Evolutionary conservation across 192 early-diverging fungal genomes (phyloP).

Genomic region (Cladochytrium replicatum): DNA sequence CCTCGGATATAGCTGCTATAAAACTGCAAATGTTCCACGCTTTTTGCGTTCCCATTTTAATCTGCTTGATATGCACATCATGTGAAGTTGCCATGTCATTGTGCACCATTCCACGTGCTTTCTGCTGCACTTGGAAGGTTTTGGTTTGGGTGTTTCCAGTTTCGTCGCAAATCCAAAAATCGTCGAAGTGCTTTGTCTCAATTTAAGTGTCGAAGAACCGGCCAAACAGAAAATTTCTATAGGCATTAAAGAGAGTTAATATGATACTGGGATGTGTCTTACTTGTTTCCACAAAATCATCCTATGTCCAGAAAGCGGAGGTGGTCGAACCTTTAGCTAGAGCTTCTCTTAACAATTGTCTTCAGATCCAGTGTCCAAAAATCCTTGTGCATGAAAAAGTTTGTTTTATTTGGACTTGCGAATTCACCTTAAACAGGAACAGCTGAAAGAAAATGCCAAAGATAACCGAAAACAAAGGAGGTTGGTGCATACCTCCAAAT

Average conservation of each 20-base stretch:
- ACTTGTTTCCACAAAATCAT: too few species aligned
- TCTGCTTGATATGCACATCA: too few species aligned
- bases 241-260: too few species aligned
- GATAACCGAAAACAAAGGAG: neutral
- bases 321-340: constrained; percentile 33
- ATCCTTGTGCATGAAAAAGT: constrained; percentile 62
- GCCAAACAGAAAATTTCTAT: constrained; percentile 60
- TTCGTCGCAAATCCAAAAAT: constrained; percentile 58
- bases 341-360: constrained; percentile 57
- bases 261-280: too few species aligned
- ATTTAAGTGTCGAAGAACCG: constrained; percentile 51
- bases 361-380: constrained; percentile 65
- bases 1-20: too few species aligned
- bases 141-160: constrained; percentile 29
- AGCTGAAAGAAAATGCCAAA: neutral
- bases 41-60: too few species aligned
- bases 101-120: constrained; percentile 44
- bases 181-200: constrained; percentile 41
- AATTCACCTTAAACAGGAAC: constrained; percentile 35
- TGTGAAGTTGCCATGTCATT: constrained; percentile 32
- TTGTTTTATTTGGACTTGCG: constrained; percentile 49
- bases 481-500: constrained; percentile 52
- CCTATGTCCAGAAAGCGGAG: constrained; percentile 18
- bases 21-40: too few species aligned
- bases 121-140: constrained; percentile 42